These are phyloP conservation scores for Colletotrichum sublineola DNA, from an alignment of 2,329 filamentous ascomycete species.

Conservation along the genomic window DNA sequence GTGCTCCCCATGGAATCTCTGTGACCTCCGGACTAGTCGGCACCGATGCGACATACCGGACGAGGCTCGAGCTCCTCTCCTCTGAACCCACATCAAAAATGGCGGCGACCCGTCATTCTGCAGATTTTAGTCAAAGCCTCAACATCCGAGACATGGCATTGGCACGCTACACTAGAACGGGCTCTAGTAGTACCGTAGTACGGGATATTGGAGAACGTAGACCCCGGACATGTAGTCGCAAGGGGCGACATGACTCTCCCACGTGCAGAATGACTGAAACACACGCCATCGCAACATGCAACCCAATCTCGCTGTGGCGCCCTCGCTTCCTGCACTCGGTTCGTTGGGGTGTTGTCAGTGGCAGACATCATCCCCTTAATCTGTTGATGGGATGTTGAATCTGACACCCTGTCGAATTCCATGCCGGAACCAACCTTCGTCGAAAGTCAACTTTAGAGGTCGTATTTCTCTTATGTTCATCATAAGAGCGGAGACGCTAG, in stretches of 20 bases:
- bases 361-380: neutral
- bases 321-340: neutral
- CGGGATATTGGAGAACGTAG: conserved; percentile 10
- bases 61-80: conserved; percentile 38
- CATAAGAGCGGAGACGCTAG: conserved; percentile 28
- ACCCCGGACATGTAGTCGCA: conserved; percentile 29
- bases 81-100: conserved; percentile 12
- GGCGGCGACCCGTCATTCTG: conserved; percentile 10
- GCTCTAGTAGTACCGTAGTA: neutral
- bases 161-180: neutral
- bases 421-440: neutral
- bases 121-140: neutral
- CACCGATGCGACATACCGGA: conserved; percentile 13
- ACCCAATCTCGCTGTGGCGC: neutral
- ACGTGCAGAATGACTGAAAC: conserved; percentile 30
- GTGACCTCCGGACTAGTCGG: neutral
- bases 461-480: conserved; percentile 9
- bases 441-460: neutral
- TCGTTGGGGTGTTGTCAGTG: neutral
- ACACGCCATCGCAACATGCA: conserved; percentile 18
- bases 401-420: neutral
- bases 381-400: neutral
- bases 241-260: conserved; percentile 23
- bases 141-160: conserved; percentile 18
- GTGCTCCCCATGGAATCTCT: conserved; percentile 11